These are phyloP conservation scores for Erodium texanum DNA, from an alignment of 441 rosid species.

Conservation along the genomic window DNA sequence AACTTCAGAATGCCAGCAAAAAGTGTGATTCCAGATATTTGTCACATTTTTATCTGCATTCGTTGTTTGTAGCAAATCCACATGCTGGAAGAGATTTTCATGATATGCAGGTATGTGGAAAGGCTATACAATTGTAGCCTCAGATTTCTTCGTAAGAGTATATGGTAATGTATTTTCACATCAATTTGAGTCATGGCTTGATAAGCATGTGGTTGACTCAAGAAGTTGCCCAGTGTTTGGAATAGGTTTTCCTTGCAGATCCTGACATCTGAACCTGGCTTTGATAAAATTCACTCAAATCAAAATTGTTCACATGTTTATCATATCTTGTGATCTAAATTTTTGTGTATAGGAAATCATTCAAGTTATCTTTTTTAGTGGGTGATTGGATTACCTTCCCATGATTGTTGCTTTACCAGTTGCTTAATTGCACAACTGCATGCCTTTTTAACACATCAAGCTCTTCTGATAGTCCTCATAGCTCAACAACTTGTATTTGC, in stretches of 20 bases:
- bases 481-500: neutral
- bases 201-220: neutral
- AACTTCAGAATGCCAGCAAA: slow-evolving; percentile 45
- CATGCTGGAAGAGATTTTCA: slow-evolving; percentile 87
- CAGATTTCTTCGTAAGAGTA: neutral
- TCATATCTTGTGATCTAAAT: too few species aligned
- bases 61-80: slow-evolving; percentile 72
- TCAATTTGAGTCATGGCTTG: neutral
- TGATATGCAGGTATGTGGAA: slow-evolving; percentile 77
- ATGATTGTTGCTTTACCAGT: too few species aligned
- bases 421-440: too few species aligned
- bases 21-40: slow-evolving; percentile 77
- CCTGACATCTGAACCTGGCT: neutral
- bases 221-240: neutral
- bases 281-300: neutral
- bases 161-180: neutral
- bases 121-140: slow-evolving; percentile 8
- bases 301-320: neutral
- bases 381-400: too few species aligned
- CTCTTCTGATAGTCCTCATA: neutral
- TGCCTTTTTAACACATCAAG: too few species aligned
- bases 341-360: too few species aligned
- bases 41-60: slow-evolving; percentile 75
- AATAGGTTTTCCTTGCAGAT: neutral
- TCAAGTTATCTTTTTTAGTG: too few species aligned